Evolutionary conservation across 257 asterid species (phyloP).

Genomic region (Primulina eburnea): DNA sequence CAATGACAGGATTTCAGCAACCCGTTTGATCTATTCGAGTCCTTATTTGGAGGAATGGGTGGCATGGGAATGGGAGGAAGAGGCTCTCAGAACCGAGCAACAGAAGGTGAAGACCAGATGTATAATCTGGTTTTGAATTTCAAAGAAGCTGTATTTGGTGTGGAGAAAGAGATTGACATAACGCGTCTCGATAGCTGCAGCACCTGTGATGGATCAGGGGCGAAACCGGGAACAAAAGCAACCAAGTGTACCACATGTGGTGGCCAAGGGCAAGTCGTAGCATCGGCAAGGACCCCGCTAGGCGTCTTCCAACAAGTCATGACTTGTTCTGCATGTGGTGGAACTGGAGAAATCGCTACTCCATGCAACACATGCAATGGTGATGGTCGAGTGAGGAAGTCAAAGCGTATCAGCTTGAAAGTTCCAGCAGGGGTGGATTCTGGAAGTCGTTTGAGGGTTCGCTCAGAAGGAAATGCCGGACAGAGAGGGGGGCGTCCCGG

Average conservation of each 20-base stretch:
- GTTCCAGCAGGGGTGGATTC: conserved; percentile 94
- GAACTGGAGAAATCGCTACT: conserved; percentile 74
- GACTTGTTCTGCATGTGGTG: conserved; percentile 86
- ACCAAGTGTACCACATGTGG: conserved; percentile 26
- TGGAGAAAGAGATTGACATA: conserved; percentile 89
- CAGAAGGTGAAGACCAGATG: conserved; percentile 68
- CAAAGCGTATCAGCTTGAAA: conserved; percentile 89
- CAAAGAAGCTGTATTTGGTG: conserved; percentile 47
- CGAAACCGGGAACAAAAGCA: no score
- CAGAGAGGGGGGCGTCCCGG: conserved; percentile 91
- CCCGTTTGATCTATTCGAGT: conserved; percentile 88
- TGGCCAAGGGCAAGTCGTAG: conserved; percentile 92
- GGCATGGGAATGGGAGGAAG: conserved; percentile 89
- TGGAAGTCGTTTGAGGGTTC: conserved; percentile 83
- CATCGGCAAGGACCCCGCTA: conserved; percentile 85
- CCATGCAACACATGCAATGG: conserved; percentile 87
- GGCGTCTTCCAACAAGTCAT: conserved; percentile 97
- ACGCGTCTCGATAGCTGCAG: conserved; percentile 84
- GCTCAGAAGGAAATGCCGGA: conserved; percentile 90
- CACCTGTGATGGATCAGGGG: conserved; percentile 69
- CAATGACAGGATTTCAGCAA: conserved; percentile 84
- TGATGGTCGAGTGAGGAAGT: conserved; percentile 76
- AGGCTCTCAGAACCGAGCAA: conserved; percentile 68
- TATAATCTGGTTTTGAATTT: no score
- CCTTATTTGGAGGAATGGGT: conserved; percentile 86